A percentile compares a stretch with the other conserved stretches of the same genome.
These are phyloP conservation scores for Phaseolus lunatus DNA, from an alignment of 306 rosid genomes.

Conservation along the genomic window DNA sequence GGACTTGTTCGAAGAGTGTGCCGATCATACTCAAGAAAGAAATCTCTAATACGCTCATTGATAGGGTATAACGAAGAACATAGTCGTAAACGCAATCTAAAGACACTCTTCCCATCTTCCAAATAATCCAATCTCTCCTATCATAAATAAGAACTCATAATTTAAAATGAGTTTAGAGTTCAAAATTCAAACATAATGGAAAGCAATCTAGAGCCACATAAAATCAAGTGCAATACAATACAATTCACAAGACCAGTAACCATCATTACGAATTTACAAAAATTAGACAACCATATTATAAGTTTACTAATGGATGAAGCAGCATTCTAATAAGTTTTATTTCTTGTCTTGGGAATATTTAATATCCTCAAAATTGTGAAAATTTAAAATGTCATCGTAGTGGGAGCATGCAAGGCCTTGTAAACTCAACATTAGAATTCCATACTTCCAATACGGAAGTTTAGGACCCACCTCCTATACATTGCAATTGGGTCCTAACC, in stretches of 20 bases:
- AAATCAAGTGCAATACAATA: slow-evolving; percentile 14
- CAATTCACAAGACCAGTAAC: slow-evolving; percentile 25
- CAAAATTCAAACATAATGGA: not conserved
- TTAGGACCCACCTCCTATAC: not conserved
- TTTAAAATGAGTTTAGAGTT: slow-evolving; percentile 17
- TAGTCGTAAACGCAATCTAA: slow-evolving; percentile 86
- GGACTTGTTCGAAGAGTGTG: slow-evolving; percentile 99
- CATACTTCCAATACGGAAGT: not conserved
- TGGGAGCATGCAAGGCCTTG: not conserved
- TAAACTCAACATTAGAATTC: no score
- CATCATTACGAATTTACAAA: slow-evolving; percentile 9
- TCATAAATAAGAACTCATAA: slow-evolving; percentile 43
- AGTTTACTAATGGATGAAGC: slow-evolving; percentile 9
- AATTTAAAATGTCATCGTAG: not conserved
- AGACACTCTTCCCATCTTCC: slow-evolving; percentile 96
- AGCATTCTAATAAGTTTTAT: not conserved
- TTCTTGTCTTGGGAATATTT: slow-evolving; percentile 1
- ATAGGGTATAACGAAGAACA: slow-evolving; percentile 95
- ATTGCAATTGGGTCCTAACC: not conserved
- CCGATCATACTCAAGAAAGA: slow-evolving; percentile 95
- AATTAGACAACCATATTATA: slow-evolving; percentile 22
- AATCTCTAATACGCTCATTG: slow-evolving; percentile 94
- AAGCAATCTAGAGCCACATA: slow-evolving; percentile 27
- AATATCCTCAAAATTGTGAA: slow-evolving; percentile 20
- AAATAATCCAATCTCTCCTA: slow-evolving; percentile 97